Evolutionary conservation across 768 basidiomycete species (phyloP), one percentile per base, ranked within the genome.

Genomic region (Leccinum uliginosum): DNA sequence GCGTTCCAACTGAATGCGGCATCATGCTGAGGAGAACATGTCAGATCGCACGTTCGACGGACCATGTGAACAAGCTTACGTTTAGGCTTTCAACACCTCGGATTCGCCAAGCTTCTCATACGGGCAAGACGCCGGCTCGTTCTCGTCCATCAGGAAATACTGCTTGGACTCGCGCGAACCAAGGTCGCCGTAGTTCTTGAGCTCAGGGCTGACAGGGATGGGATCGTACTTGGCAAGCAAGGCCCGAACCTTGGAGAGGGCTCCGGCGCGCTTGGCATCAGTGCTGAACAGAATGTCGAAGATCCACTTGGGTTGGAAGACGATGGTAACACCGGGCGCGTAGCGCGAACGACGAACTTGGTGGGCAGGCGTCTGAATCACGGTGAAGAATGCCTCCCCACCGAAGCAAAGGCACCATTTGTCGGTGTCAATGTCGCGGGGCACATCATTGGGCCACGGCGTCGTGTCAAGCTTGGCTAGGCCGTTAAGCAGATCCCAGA

Each of bases 171-270:
- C 63, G 34, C 64, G 63, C 11, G 64, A 65, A 34, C 55, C 63
- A 23, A 53, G 2, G 2, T 65, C 64, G 8, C 64, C 64, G 24
- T 65, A 62, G 53, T 65, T 65, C 55, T 62, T 65, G 24, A 65
- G 47, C 54, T 65, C 64, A 98, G 70, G 98, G 55, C 63, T 65
- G 43, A 65, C 55, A 26, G 60, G 54, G 19, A 65, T 61, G 12
- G 64, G 60, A 12, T 65, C 64, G 21, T 65, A 65, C 23, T 62
- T 62, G 8, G 53, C 50, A 17, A 65, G 53, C 3, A 65, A 60
- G 8, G 50, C 17, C 5, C 60, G 57, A 29, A 65, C 63, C 40
- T 65, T 65, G 3, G 40, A 12, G 9, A 65, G 55, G 6, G 64
- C 64, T 30, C 60, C 59, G 11, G 51, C 46, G 9, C 63, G 56